A percentile compares a stretch with the other conserved stretches of the same genome.
Evolutionary conservation across 257 asterid genomes (phyloP).

Genomic region (Solanum megistacrolobum): DNA sequence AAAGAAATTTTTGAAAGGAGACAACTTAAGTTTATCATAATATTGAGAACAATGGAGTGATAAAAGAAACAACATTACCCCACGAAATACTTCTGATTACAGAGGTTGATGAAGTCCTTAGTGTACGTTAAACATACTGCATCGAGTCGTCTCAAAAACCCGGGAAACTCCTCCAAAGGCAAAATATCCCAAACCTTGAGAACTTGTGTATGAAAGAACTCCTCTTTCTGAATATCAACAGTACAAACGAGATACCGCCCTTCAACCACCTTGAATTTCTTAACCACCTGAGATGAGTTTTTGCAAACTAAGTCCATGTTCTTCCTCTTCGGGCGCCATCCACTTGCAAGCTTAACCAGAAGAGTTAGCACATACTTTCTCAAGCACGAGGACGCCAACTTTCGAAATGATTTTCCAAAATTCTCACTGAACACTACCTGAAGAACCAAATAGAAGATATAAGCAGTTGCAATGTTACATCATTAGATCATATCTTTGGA

Average conservation of each 20-base stretch:
- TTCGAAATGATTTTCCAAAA: constrained; percentile 42
- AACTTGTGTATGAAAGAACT: constrained; percentile 28
- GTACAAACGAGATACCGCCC: constrained; percentile 39
- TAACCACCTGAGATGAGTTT: constrained; percentile 32
- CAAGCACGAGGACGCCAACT: constrained; percentile 13
- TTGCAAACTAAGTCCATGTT: constrained; percentile 35
- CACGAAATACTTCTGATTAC: constrained; percentile 29
- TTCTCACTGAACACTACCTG: constrained; percentile 57
- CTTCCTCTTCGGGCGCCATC: constrained; percentile 62
- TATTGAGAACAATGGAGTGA: neutral
- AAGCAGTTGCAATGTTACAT: neutral
- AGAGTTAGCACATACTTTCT: constrained; percentile 28
- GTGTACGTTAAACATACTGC: constrained; percentile 32
- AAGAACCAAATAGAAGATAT: neutral
- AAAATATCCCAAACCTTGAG: constrained; percentile 58
- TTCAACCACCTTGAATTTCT: constrained; percentile 39
- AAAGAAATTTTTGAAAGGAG: neutral
- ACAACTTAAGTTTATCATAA: neutral
- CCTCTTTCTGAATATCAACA: constrained; percentile 41
- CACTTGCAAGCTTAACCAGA: constrained; percentile 47
- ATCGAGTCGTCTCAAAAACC: constrained; percentile 35
- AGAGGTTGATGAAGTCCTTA: constrained; percentile 30
- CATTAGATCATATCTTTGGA: neutral
- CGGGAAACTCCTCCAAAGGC: constrained; percentile 32
- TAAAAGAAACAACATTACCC: constrained; percentile 28